Conservation (phyloP, 306 rosid genomes). For the Purshia tridentata region DNA sequence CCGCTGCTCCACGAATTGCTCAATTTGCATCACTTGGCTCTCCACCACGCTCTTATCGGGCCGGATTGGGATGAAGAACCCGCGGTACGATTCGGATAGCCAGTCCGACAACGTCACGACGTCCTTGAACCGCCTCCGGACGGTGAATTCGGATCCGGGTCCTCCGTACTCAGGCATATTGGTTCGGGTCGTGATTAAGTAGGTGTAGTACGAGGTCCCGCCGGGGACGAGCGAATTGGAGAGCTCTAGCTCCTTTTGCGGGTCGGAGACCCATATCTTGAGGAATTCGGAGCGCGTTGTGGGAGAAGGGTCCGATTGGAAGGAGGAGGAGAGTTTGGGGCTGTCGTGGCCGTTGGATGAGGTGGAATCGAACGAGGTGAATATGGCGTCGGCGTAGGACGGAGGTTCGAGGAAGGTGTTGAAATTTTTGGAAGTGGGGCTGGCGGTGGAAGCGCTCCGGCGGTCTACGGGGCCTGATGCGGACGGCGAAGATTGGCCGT, state of each 20-base stretch:
- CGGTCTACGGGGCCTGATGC: conserved; percentile 17
- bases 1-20: too few species aligned
- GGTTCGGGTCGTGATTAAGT: conserved; percentile 42
- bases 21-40: too few species aligned
- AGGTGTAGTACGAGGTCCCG: conserved; percentile 35
- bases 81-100: too few species aligned
- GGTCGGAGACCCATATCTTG: conserved; percentile 36
- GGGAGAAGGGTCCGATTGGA: conserved; percentile 24
- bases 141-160: conserved; percentile 38
- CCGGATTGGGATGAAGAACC: too few species aligned
- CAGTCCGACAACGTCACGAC: conserved; percentile 50
- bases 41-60: too few species aligned
- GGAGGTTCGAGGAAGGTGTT: conserved; percentile 42
- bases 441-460: conserved; percentile 23
- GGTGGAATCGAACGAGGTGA: conserved; percentile 43
- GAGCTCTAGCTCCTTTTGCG: conserved; percentile 38
- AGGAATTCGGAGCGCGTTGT: conserved; percentile 19
- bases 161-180: conserved; percentile 41
- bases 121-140: conserved; percentile 51
- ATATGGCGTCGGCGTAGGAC: conserved; percentile 42
- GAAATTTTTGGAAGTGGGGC: conserved; percentile 15
- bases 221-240: conserved; percentile 42
- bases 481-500: conserved; percentile 27
- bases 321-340: conserved; percentile 17
- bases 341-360: conserved; percentile 35